Base-by-base conservation (phyloP, 148 eudicot genomes). In the Limonium bicolor region DNA sequence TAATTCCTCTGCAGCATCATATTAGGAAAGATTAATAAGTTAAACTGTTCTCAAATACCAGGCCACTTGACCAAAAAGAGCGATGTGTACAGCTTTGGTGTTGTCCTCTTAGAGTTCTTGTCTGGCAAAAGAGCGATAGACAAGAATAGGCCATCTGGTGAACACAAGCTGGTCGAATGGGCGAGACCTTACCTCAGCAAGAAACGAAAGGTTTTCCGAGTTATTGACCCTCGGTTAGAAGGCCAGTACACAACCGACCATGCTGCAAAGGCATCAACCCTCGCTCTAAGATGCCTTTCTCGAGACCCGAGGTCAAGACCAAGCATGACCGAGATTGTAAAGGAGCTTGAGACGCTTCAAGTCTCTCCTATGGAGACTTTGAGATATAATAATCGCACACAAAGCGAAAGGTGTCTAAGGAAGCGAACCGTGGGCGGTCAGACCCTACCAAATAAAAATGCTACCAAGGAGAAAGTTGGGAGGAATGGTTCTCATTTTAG, bases 51-150 rank as follows among this genome's bases (percentile, higher is more conserved):
- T n/a, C 0, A n/a, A n/a, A n/a, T n/a, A n/a, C 7, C 28, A 88
- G 97, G 97, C 27, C 97, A 66, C 51, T 60, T 90, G 27, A 80
- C 97, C 6, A 33, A 78, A 1, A 80, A 56, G 60, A 90, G 94
- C 30, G 95, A 90, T 49, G 68, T 90, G 13, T 90, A 77, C 46
- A 85, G 97, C 45, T 90, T 80, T 3, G 97, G 97, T 14, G 85
- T 90, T 2, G 93, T 90, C 52, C 82, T 90, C 17, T 83, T 90
- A 0, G 97, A 90, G 55, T 63, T 90, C 42, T 27, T 90, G 54
- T 67, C 95, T 0, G 97, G 97, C 28, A 67, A 64, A 18, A 72
- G 95, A 18, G 86, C 65, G 0, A 19, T 84, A n/a, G 97, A 90
- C 73, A 69, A 57, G 33, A 77, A 72, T 41, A 77, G 74, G 8